Base-by-base conservation (phyloP, 306 rosid genomes). In the Calophaca sinica region DNA sequence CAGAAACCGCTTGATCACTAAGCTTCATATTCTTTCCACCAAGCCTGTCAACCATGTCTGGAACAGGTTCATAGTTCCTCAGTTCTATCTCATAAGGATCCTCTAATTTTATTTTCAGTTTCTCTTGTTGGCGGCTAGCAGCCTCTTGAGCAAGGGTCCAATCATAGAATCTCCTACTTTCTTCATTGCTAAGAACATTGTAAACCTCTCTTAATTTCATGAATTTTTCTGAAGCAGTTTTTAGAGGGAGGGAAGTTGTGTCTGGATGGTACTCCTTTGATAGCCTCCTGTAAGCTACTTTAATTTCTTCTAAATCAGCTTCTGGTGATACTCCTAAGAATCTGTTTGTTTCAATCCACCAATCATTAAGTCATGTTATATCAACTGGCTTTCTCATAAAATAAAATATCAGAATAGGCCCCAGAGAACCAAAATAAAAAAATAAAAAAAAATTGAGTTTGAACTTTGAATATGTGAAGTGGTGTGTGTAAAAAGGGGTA, bases 221-320 rank as follows among this genome's bases (percentile, higher is more conserved):
- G 71, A 93, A 91, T 80, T 91, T 91, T 9, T 82, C 90, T 0
- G 98, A 94, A 2, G 98, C 97, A 6, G 91, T 73, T 75, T 87
- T 87, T 3, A 94, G 83, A 11, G 98, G 98, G 39, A 94, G 98
- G 1, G 94, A 87, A n/a, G 98, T 94, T 45, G 98, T 94, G 87
- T 94, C 98, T 12, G 98, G 98, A 80, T 94, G 98, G 79, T 89
- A 94, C 77, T 94, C 98, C 68, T 94, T 94, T 28, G 97, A 91
- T 45, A 94, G 54, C 78, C 89, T 88, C 50, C 94, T 57, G 75
- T 89, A 91, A 1, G 97, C 93, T 26, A 87, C 85, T 83, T 94
- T 94, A 44, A 94, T 88, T 75, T 87, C 97, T 80, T 94, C 98
- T 58, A 88, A 3, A 54, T 91, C 91, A 0, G 97, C 92, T 6